Base-by-base conservation (phyloP, 2,329 filamentous ascomycete species). In the Grosmannia clavigera region DNA sequence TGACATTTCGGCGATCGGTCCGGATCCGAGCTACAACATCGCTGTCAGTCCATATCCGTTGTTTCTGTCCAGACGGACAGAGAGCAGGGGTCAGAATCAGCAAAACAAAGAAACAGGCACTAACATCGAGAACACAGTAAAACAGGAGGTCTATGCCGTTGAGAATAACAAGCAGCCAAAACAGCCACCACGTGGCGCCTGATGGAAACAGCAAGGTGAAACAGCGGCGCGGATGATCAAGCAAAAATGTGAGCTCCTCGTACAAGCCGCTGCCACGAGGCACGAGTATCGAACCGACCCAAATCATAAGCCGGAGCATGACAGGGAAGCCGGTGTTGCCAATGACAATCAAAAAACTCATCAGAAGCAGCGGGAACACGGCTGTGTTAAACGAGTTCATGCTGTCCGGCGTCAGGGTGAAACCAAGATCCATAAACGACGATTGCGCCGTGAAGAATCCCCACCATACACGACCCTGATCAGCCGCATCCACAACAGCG, bases 291-390 rank as follows among this genome's bases (percentile, higher is more conserved):
- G 89, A 90, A 40, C 81, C 69, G 0, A 86, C 67, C 92, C 94
- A 99, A 62, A 99, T 97, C 63, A 94, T 83, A 68, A 96, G 88
- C 9, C 94, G 87, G 29, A 97, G 81, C 87, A 96, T 92, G 68
- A 94, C 89, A 0, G 92, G 94, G 66, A 97, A 97, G 0, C 88
- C 94, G 0, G 92, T 97, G 68, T 97, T 97, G 60, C 92, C 92
- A 62, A 96, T 90, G 63, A 97, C 84, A 69, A 97, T 94, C 51
- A 97, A 80, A 66, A 95, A 95, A 7, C 84, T 84, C 73, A 91
- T 83, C 52, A 94, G 70, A 27, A 96, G 76, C 54, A 97, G 76
- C 0, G 87, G 84, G 66, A 90, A 87, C 7, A 87, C 77, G 0
- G 90, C 89, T 10, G 76, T 81, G 66, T 90, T 85, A 71, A 97